These are phyloP conservation scores for Hypoxylon rickii DNA, from an alignment of 495 filamentous ascomycete genomes.

Conservation along the genomic window DNA sequence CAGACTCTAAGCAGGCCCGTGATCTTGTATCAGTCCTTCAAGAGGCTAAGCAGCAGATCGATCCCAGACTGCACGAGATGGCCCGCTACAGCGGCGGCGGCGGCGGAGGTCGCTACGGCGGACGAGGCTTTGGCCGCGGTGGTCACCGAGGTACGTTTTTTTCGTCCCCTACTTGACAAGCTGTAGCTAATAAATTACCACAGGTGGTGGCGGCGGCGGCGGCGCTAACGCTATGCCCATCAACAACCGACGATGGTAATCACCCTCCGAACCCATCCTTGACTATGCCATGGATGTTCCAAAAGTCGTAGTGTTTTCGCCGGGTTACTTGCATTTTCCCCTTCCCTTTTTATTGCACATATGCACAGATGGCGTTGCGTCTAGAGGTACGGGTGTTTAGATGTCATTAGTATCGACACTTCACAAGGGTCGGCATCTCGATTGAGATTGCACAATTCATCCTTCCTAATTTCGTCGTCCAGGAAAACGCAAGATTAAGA, in stretches of 20 bases:
- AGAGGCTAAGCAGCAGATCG: conserved; percentile 98
- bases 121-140: conserved; percentile 61
- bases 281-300: not conserved
- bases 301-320: conserved; percentile 12
- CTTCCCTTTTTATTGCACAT: conserved; percentile 26
- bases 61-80: conserved; percentile 95
- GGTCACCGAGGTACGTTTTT: conserved; percentile 62
- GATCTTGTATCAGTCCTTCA: conserved; percentile 90
- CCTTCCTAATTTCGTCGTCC: conserved; percentile 21
- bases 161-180: not conserved
- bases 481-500: conserved; percentile 11
- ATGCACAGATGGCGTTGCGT: conserved; percentile 42
- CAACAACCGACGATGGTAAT: conserved; percentile 54
- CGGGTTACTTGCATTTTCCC: conserved; percentile 21
- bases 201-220: conserved; percentile 31
- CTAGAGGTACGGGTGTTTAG: conserved; percentile 40
- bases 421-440: conserved; percentile 21
- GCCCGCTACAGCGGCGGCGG: conserved; percentile 88
- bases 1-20: conserved; percentile 95
- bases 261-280: not conserved
- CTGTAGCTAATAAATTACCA: conserved; percentile 26
- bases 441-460: conserved; percentile 18
- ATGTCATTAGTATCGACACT: conserved; percentile 33
- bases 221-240: conserved; percentile 52
- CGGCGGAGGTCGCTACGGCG: conserved; percentile 68